Percentiles rank a stretch among this genome's conserved stretches.
phyloP scores from a whole-genome alignment of 441 rosid genomes.

The Eruca vesicaria region DNA sequence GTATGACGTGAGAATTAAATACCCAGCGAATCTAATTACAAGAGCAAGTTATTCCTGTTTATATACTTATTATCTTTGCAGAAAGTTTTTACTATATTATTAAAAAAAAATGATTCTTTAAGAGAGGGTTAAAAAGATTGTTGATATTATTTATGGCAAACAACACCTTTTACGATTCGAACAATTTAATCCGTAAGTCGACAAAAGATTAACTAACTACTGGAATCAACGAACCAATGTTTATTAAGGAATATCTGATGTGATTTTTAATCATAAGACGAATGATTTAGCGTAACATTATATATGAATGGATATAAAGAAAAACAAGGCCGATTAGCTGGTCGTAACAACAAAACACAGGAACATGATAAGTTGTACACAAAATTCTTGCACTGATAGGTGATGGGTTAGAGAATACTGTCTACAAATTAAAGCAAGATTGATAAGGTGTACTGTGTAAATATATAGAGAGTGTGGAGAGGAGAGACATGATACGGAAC shows the following conservation, averaged over 20 bases:
- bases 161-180: constrained; percentile 21
- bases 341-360: constrained; percentile 23
- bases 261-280: constrained; percentile 32
- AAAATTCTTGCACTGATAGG: constrained; percentile 25
- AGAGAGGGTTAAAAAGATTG: constrained; percentile 15
- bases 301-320: constrained; percentile 26
- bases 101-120: constrained; percentile 16
- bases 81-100: neutral
- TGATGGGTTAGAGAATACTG: constrained; percentile 26
- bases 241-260: constrained; percentile 38
- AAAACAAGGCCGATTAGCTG: constrained; percentile 29
- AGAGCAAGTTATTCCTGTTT: constrained; percentile 4
- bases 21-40: constrained; percentile 19
- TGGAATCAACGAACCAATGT: constrained; percentile 29
- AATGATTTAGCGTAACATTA: constrained; percentile 35
- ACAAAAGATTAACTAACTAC: constrained; percentile 26
- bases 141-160: constrained; percentile 26
- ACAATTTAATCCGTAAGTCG: constrained; percentile 7
- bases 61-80: neutral
- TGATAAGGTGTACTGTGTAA: constrained; percentile 7
- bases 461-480: constrained; percentile 6
- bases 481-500: constrained; percentile 26
- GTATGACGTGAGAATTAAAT: neutral
- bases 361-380: constrained; percentile 34
- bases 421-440: constrained; percentile 13